Percentiles rank a stretch among this genome's conserved stretches.
Conservation (phyloP, 495 filamentous ascomycete species). For the Penicillium herquei region DNA sequence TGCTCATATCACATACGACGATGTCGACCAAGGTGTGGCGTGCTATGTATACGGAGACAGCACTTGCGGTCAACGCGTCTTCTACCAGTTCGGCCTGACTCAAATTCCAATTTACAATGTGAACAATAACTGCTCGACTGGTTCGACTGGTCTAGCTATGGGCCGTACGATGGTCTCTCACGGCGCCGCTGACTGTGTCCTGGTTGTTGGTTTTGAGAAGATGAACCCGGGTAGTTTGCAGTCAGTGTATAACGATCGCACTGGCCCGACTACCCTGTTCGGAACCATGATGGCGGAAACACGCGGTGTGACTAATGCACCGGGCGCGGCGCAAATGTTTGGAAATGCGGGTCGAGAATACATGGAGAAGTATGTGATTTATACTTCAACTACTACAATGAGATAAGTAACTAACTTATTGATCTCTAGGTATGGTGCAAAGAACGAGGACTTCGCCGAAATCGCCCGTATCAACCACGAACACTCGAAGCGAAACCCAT, state of each 20-base stretch:
- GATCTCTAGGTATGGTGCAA: slow-evolving; percentile 69
- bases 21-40: slow-evolving; percentile 92
- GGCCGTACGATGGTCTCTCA: slow-evolving; percentile 75
- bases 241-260: slow-evolving; percentile 74
- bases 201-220: slow-evolving; percentile 97
- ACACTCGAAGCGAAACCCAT: slow-evolving; percentile 89
- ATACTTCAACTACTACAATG: neutral
- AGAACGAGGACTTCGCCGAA: slow-evolving; percentile 85
- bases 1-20: slow-evolving; percentile 93
- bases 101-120: slow-evolving; percentile 94
- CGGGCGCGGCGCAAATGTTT: slow-evolving; percentile 89
- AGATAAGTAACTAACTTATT: slow-evolving; percentile 11
- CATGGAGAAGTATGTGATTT: slow-evolving; percentile 71
- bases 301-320: slow-evolving; percentile 73
- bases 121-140: slow-evolving; percentile 98
- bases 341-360: slow-evolving; percentile 94
- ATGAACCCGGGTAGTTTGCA: slow-evolving; percentile 90
- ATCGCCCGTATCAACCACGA: slow-evolving; percentile 93
- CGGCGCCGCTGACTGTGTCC: slow-evolving; percentile 78
- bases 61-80: slow-evolving; percentile 93
- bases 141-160: slow-evolving; percentile 83
- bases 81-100: slow-evolving; percentile 99
- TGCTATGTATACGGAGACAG: slow-evolving; percentile 97
- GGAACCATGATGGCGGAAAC: slow-evolving; percentile 79
- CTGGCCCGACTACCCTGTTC: slow-evolving; percentile 70